Percentiles rank a stretch among this genome's conserved stretches.
Evolutionary conservation across 2,329 filamentous ascomycete species (phyloP).

Genomic region (Xylaria sp.): DNA sequence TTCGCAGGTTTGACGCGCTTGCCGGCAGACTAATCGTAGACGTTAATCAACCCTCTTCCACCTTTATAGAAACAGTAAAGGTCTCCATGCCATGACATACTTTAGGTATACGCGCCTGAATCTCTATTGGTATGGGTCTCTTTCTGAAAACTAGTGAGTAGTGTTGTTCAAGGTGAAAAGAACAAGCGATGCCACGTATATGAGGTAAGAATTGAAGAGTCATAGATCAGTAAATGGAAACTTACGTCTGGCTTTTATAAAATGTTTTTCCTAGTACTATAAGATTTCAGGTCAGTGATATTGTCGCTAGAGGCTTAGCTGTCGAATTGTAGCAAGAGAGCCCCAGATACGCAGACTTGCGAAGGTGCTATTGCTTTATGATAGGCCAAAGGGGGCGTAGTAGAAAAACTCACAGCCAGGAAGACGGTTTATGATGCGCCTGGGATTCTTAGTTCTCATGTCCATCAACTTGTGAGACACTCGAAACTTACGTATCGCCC

Average conservation of each 20-base stretch:
- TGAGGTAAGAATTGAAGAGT: neutral
- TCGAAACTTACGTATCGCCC: constrained; percentile 73
- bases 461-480: neutral
- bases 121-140: constrained; percentile 83
- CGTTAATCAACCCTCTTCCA: constrained; percentile 11
- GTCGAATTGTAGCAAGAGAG: neutral
- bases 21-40: constrained; percentile 47
- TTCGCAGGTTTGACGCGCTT: constrained; percentile 69
- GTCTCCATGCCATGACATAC: constrained; percentile 53
- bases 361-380: neutral
- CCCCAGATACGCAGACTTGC: neutral
- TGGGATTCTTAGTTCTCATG: constrained; percentile 9
- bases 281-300: constrained; percentile 20
- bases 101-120: constrained; percentile 72
- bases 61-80: neutral
- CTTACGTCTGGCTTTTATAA: constrained; percentile 69
- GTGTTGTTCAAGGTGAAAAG: neutral
- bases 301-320: neutral
- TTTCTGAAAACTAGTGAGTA: constrained; percentile 67
- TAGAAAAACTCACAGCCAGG: constrained; percentile 61
- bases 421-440: constrained; percentile 76
- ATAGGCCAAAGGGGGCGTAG: neutral
- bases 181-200: neutral
- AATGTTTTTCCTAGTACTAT: constrained; percentile 86
- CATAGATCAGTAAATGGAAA: neutral